Evolutionary conservation across 768 basidiomycete species (phyloP).

Genomic region (Termitomyces eurrhizus): DNA sequence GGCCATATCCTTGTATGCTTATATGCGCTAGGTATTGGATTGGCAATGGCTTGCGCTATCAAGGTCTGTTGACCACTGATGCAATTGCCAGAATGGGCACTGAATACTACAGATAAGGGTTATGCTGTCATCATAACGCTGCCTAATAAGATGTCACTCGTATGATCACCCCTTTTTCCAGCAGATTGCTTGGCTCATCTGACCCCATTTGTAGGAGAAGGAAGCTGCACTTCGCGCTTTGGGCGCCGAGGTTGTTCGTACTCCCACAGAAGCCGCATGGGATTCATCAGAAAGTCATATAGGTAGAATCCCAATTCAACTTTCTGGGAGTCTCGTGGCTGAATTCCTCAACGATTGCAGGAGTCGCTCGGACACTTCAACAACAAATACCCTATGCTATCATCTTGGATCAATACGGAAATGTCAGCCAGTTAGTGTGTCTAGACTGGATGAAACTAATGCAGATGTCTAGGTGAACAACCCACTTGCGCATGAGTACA

Average conservation of each 20-base stretch:
- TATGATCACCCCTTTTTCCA: conserved; percentile 18
- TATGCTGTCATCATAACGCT: conserved; percentile 88
- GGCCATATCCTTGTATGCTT: neutral
- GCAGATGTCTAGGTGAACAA: conserved; percentile 59
- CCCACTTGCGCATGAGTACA: conserved; percentile 85
- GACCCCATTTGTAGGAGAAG: conserved; percentile 60
- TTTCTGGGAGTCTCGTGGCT: conserved; percentile 58
- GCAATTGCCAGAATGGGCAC: conserved; percentile 29
- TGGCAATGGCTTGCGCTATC: conserved; percentile 90
- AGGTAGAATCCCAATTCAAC: conserved; percentile 53
- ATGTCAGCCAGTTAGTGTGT: conserved; percentile 37
- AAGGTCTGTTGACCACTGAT: conserved; percentile 53
- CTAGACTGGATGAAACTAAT: conserved; percentile 8
- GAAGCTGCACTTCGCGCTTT: conserved; percentile 87
- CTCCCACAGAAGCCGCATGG: conserved; percentile 86
- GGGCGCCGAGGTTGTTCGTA: conserved; percentile 93
- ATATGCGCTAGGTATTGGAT: conserved; percentile 67
- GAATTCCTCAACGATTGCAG: conserved; percentile 86
- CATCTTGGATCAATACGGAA: conserved; percentile 90
- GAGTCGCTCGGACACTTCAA: conserved; percentile 76
- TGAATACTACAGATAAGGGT: conserved; percentile 87
- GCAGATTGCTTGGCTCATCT: neutral
- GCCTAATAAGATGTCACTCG: conserved; percentile 93
- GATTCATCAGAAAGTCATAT: conserved; percentile 90
- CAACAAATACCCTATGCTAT: conserved; percentile 78